Conservation (phyloP, 2,329 filamentous ascomycete species). For the Penicillium verrucosum region DNA sequence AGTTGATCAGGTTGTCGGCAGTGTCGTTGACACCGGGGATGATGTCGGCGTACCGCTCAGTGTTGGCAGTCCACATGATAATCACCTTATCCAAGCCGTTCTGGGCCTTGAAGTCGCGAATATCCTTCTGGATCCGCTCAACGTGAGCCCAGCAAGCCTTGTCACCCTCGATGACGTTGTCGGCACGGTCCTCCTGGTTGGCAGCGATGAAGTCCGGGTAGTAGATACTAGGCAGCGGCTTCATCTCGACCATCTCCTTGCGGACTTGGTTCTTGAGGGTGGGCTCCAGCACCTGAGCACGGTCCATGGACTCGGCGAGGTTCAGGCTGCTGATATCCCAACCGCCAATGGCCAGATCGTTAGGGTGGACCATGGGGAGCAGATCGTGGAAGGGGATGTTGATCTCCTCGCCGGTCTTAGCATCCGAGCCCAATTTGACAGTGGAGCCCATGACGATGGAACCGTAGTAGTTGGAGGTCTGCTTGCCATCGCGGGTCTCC, state of each 20-base stretch:
- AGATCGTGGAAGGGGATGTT: conserved; percentile 95
- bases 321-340: conserved; percentile 97
- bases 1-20: conserved; percentile 83
- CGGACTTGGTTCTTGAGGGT: conserved; percentile 82
- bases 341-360: conserved; percentile 89
- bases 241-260: conserved; percentile 89
- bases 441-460: conserved; percentile 97
- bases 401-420: conserved; percentile 79
- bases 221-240: conserved; percentile 91
- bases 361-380: conserved; percentile 94
- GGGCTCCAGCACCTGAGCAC: conserved; percentile 92
- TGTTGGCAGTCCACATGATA: conserved; percentile 98
- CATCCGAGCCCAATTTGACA: conserved; percentile 89
- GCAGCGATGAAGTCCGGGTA: conserved; percentile 99
- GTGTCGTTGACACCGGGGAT: conserved; percentile 91
- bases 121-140: conserved; percentile 88
- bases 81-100: conserved; percentile 92
- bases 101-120: conserved; percentile 84
- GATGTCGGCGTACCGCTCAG: conserved; percentile 90
- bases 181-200: conserved; percentile 94
- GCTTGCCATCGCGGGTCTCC: conserved; percentile 89
- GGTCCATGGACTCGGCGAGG: conserved; percentile 89
- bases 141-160: conserved; percentile 87
- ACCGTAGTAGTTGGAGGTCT: conserved; percentile 93
- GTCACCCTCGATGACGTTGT: conserved; percentile 79